Evolutionary conservation across 2,329 filamentous ascomycete genomes (phyloP), one percentile per base, ranked within the genome.

Genomic region (Hysterium pulicare): DNA sequence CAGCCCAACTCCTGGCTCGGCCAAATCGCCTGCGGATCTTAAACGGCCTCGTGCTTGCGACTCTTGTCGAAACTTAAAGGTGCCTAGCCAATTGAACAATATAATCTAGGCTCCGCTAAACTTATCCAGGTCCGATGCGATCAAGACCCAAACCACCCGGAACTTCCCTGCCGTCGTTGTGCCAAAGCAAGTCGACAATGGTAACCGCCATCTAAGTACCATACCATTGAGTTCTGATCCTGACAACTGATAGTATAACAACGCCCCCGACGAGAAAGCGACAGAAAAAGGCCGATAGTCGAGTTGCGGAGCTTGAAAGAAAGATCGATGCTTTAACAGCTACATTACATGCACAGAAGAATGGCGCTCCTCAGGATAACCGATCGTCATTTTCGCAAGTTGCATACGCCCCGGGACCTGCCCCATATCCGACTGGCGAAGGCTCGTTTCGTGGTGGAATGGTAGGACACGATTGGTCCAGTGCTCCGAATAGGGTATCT

Each of bases 321-420:
- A 94, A 94, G 72, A 91, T 95, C 50, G 89, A 95, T 71, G 87
- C 86, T 7, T 65, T 95, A 61, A 95, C 87, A 6, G 87, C 88
- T 5, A 89, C 82, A 26, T 63, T 95, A 50, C 83, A 88, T 34
- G 81, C 86, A 22, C 69, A 71, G 48, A 66, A 66, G 46, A 41
- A n/a, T 23, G 40, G 49, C 3, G 54, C 40, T 11, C 42, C 21
- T 1, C 52, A 57, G 2, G 54, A 58, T 3, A 33, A 53, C 15
- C 49, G 51, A 22, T 53, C 13, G 48, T 52, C n/a, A n/a, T n/a
- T n/a, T n/a, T n/a, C n/a, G n/a, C n/a, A n/a, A n/a, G n/a, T n/a
- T n/a, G 36, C 54, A 50, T 2, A 55, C 51, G 20, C 41, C 61
- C 2, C 59, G 57, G 8, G 48, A 58, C 32, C 17, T 16, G 7